Base-by-base conservation (phyloP, 2,329 filamentous ascomycete genomes). In the Coccinonectria pachysandricola region DNA sequence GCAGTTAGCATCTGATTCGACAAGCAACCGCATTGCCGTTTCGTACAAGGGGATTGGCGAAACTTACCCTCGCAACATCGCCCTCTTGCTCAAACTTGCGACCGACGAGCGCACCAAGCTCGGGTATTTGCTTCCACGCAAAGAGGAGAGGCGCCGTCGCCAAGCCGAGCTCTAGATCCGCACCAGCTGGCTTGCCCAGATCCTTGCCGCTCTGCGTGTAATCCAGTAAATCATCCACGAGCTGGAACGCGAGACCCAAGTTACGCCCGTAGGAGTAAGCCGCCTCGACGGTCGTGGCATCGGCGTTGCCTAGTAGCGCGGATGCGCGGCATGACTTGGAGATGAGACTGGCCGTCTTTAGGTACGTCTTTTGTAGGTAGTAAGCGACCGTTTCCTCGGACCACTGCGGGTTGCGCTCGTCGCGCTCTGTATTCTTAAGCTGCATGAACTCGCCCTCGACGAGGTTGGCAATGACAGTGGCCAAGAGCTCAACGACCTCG, bases 361-460 rank as follows among this genome's bases (percentile, higher is more conserved):
- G 71, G 50, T 98, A 98, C 15, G 91, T 98, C 68, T 98, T 98
- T 52, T 95, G 85, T 26, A 98, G 66, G 53, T 98, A 98, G 60
- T 98, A 96, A 14, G 75, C 71, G 35, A 98, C 71, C 2, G 86
- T 82, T 27, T 94, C 83, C 48, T 95, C 84, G 2, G 80, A 91
- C 72, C 82, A 96, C 7, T 69, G 62, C 1, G 88, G 88, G 42
- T 82, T 78, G 39, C 71, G 68, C 64, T 96, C 88, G 52, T 95
- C 88, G 39, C 73, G 68, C 23, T 82, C 83, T 2, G 91, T 96
- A 57, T 98, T 98, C 62, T 94, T 92, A 45, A 98, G 65, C 64
- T 98, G 91, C 91, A 98, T 98, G 63, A 98, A 96, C 58, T 98
- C 91, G 49, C 91, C 91, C 60, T 98, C 91, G 12, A 98, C 87